Base-by-base conservation (phyloP, 495 filamentous ascomycete genomes). In the Aspergillus affinis region DNA sequence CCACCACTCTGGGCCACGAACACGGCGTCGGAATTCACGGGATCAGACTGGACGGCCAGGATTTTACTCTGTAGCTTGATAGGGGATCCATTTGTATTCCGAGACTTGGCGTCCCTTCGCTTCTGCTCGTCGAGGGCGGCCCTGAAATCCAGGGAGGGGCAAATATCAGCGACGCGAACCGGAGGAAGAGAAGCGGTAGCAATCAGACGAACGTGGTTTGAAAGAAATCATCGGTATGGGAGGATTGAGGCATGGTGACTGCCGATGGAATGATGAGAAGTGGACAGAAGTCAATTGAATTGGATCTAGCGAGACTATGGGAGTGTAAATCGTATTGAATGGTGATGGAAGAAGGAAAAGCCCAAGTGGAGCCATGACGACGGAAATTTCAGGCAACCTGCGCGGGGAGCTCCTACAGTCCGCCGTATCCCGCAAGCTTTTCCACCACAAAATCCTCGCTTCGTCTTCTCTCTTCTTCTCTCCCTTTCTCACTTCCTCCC, bases 1-100 rank as follows among this genome's bases (percentile, higher is more conserved):
- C 92, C 93, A 17, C 86, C 87, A 44, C 91, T 93, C 69, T 95
- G 92, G 27, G 92, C 92, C 52, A 97, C 78, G 66, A 88, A 90
- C 19, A 97, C 75, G n/a, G 79, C 81, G 0, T 80, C 76, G 0
- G 76, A 68, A 56, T 84, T 79, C 46, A 78, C 71, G 7, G 90
- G 90, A 64, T 96, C 90, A 4, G 79, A 65, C n/a, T 84, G 70
- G 23, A 91, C 81, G 20, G 88, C 91, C 41, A 96, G 82, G 57
- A 98, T 85, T 76, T 98, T 98, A 65, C 90, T 92, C 60, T 86
- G 84, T 3, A 96, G 77, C 48, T 76, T 74, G 66, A 97, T 88
- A 13, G 94, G 94, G 61, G 86, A 81, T 63, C 94, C 94, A 79
- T 88, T 80, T 32, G 82, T 87, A 75, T 98, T 98, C 57, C 81